Evolutionary conservation across 352 stramenopile species (phyloP).

Genomic region (Phytophthora podocarpi): DNA sequence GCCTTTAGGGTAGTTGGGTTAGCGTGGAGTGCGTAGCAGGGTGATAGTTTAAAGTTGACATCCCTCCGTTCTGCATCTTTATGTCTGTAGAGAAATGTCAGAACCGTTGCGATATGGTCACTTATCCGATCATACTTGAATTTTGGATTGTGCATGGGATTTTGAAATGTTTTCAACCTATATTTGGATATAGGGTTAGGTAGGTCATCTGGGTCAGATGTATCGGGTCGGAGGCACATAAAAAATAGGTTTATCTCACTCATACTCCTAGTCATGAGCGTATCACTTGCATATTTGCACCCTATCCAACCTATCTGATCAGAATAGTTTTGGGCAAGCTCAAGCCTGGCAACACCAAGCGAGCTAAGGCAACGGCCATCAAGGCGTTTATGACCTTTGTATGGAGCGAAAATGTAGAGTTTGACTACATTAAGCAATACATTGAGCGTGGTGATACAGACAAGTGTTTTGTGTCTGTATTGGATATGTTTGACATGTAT

Average conservation of each 20-base stretch:
- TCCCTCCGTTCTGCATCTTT: no score
- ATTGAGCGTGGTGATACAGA: constrained; percentile 10
- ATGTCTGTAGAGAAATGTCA: no score
- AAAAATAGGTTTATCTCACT: constrained; percentile 16
- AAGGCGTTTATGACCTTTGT: constrained; percentile 18
- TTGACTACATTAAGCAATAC: constrained; percentile 19
- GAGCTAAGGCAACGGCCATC: constrained; percentile 5
- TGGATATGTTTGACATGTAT: constrained; percentile 2
- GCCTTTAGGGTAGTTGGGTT: no score
- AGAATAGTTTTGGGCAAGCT: constrained; percentile 24
- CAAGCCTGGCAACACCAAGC: constrained; percentile 16
- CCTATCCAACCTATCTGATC: constrained; percentile 8
- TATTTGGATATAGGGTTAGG: not conserved
- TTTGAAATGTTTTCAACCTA: constrained; percentile 5
- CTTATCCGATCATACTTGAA: constrained; percentile 21
- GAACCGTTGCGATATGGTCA: no score
- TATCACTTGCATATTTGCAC: constrained; percentile 32
- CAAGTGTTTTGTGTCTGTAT: constrained; percentile 15
- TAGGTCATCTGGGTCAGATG: constrained; percentile 12
- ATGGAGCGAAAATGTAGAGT: constrained; percentile 10
- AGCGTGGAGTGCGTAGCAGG: no score
- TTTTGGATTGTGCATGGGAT: constrained; percentile 20
- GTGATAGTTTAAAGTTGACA: no score
- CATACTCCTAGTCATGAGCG: constrained; percentile 1
- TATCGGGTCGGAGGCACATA: constrained; percentile 13